Evolutionary conservation across 805 yeast species (phyloP).

Genomic region (Candida maltosa): DNA sequence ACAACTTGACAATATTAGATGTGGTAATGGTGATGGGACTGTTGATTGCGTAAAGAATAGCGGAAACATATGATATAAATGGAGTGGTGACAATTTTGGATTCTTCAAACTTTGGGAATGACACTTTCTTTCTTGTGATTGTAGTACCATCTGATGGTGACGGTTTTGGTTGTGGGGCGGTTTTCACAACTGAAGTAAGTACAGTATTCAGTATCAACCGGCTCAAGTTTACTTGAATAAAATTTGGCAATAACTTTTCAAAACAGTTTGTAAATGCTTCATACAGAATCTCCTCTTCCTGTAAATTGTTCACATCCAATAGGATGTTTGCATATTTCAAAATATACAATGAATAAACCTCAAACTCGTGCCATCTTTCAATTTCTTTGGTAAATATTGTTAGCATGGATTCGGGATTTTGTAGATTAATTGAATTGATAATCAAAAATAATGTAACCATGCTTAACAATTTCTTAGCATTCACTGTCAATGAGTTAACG

Average conservation of each 20-base stretch:
- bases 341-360: constrained; percentile 41
- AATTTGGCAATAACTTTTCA: constrained; percentile 13
- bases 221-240: constrained; percentile 5
- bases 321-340: constrained; percentile 47
- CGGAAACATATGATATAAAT: constrained; percentile 35
- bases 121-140: constrained; percentile 2
- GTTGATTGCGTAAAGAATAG: constrained; percentile 20
- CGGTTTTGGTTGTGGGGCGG: neutral
- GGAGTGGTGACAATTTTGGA: constrained; percentile 41
- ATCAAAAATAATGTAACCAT: constrained; percentile 50
- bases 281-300: constrained; percentile 10
- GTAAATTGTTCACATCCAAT: constrained; percentile 17
- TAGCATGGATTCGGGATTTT: constrained; percentile 29
- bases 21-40: constrained; percentile 37
- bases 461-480: constrained; percentile 39
- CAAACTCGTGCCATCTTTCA: constrained; percentile 41
- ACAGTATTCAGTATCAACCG: constrained; percentile 2
- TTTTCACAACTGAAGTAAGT: constrained; percentile 1
- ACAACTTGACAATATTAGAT: constrained; percentile 56
- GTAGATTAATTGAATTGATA: constrained; percentile 30
- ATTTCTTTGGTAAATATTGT: constrained; percentile 18
- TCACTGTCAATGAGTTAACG: constrained; percentile 30
- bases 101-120: constrained; percentile 9
- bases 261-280: constrained; percentile 15
- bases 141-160: no score